Evolutionary conservation across 192 early-diverging fungal genomes (phyloP).

Genomic region (Coemansia sp.): DNA sequence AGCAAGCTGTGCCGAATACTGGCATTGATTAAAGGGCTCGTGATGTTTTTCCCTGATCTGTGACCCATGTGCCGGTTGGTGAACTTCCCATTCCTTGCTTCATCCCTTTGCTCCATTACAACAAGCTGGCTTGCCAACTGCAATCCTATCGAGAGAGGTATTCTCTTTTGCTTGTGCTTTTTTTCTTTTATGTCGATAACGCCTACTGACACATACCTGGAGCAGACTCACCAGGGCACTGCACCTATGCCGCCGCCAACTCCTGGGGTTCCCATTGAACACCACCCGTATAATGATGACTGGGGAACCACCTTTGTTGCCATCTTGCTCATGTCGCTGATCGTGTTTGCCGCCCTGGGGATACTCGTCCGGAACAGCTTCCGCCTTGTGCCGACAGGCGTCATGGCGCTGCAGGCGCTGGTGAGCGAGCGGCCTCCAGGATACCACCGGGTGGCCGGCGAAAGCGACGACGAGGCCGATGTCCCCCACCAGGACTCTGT

Average conservation of each 20-base stretch:
- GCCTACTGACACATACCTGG: not conserved
- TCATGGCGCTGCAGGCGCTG: slow-evolving; percentile 33
- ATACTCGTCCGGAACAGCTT: slow-evolving; percentile 35
- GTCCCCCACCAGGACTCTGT: not conserved
- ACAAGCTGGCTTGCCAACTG: no score
- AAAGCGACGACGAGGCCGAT: slow-evolving; percentile 8
- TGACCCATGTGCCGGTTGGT: not conserved
- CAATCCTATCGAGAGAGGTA: not conserved
- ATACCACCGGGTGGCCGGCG: slow-evolving; percentile 20
- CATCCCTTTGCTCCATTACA: no score
- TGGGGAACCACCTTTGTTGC: slow-evolving; percentile 40
- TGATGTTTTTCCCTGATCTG: not conserved
- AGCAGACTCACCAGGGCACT: no score
- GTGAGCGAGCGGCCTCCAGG: slow-evolving; percentile 7
- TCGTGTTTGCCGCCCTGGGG: slow-evolving; percentile 30
- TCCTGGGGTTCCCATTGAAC: slow-evolving; percentile 21
- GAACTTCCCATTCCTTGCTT: no score
- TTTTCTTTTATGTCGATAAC: not conserved
- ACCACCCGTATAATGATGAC: slow-evolving; percentile 45
- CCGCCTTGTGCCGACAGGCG: slow-evolving; percentile 43
- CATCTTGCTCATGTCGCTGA: slow-evolving; percentile 32
- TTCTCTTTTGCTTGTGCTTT: not conserved
- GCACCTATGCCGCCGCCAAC: slow-evolving; percentile 11
- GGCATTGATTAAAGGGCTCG: no score
- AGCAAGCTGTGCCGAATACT: no score